Conservation (phyloP, 352 stramenopile genomes). For the Phytopythium aichiense region DNA sequence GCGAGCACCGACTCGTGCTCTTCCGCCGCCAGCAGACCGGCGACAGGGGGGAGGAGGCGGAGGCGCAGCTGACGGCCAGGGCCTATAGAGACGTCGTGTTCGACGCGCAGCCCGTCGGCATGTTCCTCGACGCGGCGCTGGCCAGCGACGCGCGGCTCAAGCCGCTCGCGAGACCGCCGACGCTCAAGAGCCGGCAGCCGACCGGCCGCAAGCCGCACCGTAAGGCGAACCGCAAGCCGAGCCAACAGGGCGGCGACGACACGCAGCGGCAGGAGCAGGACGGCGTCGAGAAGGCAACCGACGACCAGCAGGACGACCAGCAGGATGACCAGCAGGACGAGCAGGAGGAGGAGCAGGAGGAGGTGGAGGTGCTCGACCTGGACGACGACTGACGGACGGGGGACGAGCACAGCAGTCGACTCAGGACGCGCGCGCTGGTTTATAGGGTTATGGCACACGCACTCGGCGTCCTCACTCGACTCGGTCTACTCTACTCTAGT, state of each 20-base stretch:
- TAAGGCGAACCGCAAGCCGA: neutral
- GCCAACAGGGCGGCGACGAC: neutral
- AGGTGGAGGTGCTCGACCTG: conserved; percentile 54
- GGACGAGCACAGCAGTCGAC: conserved; percentile 4
- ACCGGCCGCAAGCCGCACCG: conserved; percentile 3
- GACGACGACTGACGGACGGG: conserved; percentile 27
- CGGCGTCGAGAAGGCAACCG: conserved; percentile 16
- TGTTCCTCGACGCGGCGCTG: conserved; percentile 54
- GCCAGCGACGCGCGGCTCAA: conserved; percentile 27
- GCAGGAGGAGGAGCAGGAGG: conserved; percentile 41
- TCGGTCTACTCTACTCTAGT: neutral
- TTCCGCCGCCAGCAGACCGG: conserved; percentile 43
- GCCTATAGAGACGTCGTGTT: conserved; percentile 57
- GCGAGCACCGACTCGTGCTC: conserved; percentile 62
- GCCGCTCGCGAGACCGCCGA: conserved; percentile 49
- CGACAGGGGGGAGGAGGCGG: conserved; percentile 6
- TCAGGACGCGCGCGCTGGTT: neutral
- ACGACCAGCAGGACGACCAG: conserved; percentile 30
- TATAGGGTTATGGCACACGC: neutral
- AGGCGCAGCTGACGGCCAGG: conserved; percentile 37
- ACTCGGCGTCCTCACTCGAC: neutral
- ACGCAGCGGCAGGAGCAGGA: conserved; percentile 26
- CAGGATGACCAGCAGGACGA: conserved; percentile 40
- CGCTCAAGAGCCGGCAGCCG: conserved; percentile 16
- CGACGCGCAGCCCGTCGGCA: conserved; percentile 42